Conservation (phyloP, 192 early-diverging fungal species). For the Backusella morwellensis region DNA sequence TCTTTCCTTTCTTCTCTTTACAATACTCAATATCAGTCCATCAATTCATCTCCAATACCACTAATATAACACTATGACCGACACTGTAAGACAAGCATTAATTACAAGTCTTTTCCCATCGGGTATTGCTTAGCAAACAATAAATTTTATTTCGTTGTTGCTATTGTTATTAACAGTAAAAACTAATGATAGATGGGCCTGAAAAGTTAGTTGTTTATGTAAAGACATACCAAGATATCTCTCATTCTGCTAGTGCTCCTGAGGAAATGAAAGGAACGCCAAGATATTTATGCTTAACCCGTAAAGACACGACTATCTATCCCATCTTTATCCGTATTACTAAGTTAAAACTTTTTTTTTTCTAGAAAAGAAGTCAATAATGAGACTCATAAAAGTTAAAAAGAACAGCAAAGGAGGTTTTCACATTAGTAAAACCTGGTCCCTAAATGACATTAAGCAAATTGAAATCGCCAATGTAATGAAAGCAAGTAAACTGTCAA, state of each 20-base stretch:
- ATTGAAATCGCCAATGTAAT: slow-evolving; percentile 54
- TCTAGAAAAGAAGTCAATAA: slow-evolving; percentile 40
- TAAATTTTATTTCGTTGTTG: background rate
- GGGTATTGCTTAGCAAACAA: slow-evolving; percentile 1
- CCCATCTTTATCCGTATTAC: background rate
- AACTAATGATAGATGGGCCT: slow-evolving; percentile 7
- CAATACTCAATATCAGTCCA: background rate
- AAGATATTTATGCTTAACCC: slow-evolving; percentile 53
- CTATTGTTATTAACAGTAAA: background rate
- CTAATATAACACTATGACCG: background rate
- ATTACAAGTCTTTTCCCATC: slow-evolving; percentile 15
- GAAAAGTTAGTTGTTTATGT: slow-evolving; percentile 39
- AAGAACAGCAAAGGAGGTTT: slow-evolving; percentile 43
- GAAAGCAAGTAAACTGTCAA: too few relatives aligned
- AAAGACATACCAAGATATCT: slow-evolving; percentile 53
- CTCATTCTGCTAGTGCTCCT: slow-evolving; percentile 22
- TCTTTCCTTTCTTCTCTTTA: background rate
- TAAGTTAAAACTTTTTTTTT: background rate
- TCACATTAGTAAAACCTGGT: slow-evolving; percentile 54
- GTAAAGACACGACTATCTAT: slow-evolving; percentile 21
- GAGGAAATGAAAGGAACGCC: slow-evolving; percentile 46
- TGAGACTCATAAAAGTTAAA: slow-evolving; percentile 52
- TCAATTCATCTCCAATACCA: background rate
- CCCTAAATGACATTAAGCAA: slow-evolving; percentile 49
- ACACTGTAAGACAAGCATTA: slow-evolving; percentile 18